phyloP scores from a whole-genome alignment of 2,329 filamentous ascomycete genomes.

The Hortaea sp. region DNA sequence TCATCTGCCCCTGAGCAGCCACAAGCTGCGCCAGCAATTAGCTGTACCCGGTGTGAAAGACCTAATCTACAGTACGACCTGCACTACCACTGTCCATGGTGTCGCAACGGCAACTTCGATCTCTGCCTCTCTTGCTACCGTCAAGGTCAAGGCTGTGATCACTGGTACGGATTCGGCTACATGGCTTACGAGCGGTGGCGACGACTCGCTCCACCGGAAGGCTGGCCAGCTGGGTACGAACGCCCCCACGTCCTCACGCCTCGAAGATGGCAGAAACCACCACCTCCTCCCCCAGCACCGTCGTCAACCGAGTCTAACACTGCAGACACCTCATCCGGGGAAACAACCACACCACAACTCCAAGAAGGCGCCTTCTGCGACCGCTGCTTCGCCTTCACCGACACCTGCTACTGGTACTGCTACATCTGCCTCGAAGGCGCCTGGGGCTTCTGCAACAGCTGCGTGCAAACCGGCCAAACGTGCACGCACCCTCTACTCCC shows the following conservation, averaged over 20 bases:
- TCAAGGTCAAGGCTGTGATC: conserved; percentile 61
- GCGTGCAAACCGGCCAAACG: conserved; percentile 69
- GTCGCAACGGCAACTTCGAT: conserved; percentile 62
- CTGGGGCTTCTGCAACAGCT: conserved; percentile 87
- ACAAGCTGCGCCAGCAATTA: conserved; percentile 49
- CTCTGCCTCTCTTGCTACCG: conserved; percentile 77
- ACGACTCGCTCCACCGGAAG: conserved; percentile 30
- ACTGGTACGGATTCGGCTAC: conserved; percentile 83
- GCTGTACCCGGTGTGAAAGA: conserved; percentile 60
- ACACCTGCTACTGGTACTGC: conserved; percentile 86
- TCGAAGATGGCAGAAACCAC: conserved; percentile 12
- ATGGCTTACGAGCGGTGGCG: conserved; percentile 46
- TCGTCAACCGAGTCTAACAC: conserved; percentile 33
- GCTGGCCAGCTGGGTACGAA: conserved; percentile 32
- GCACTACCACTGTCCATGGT: conserved; percentile 71
- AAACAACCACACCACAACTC: conserved; percentile 33
- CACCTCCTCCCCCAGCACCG: conserved; percentile 27
- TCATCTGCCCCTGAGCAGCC: conserved; percentile 13
- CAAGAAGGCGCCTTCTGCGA: conserved; percentile 80
- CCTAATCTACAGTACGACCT: conserved; percentile 72
- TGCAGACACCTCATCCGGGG: conserved; percentile 17
- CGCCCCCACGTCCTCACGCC: conserved; percentile 44
- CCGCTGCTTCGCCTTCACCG: conserved; percentile 61
- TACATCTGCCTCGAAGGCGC: conserved; percentile 77
- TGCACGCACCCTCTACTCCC: conserved; percentile 78